Evolutionary conservation across 2,329 filamentous ascomycete species (phyloP).

Genomic region (Neonectria magnoliae): DNA sequence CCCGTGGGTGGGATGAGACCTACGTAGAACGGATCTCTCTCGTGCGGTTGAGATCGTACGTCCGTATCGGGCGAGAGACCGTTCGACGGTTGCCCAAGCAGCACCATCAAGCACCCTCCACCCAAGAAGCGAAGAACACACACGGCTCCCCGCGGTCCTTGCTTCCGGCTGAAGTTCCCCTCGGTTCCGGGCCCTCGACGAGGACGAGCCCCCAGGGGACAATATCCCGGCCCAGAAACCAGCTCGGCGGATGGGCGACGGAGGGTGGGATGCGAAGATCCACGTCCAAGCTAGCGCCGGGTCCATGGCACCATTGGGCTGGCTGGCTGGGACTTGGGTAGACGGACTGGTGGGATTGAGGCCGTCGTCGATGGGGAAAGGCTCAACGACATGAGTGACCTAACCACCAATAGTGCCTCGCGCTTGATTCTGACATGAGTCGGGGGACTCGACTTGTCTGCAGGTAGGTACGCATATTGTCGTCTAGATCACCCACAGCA

Average conservation of each 20-base stretch:
- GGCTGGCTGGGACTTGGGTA: neutral
- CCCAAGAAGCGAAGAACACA: neutral
- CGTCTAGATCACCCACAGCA: conserved; percentile 7
- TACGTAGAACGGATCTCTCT: neutral
- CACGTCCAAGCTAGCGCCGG: conserved; percentile 29
- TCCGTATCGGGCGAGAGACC: neutral
- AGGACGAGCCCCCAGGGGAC: conserved; percentile 13
- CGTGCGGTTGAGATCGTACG: neutral
- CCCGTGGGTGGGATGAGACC: neutral
- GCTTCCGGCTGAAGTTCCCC: conserved; percentile 15
- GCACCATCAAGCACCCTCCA: neutral
- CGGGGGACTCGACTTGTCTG: neutral
- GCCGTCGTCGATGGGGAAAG: conserved; percentile 19
- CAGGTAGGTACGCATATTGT: neutral
- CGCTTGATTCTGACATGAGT: neutral
- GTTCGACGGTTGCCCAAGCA: conserved; percentile 9
- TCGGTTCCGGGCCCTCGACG: conserved; percentile 9
- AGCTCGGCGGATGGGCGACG: conserved; percentile 28
- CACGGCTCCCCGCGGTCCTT: conserved; percentile 12
- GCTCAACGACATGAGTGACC: neutral
- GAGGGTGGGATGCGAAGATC: conserved; percentile 24
- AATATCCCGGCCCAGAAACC: conserved; percentile 16
- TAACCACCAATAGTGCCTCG: conserved; percentile 1
- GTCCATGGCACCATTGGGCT: conserved; percentile 24
- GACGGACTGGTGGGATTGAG: conserved; percentile 10